Percentiles rank a stretch among this genome's conserved stretches.
These are phyloP conservation scores for Elsinoe batatas DNA, from an alignment of 2,329 filamentous ascomycete species.

Conservation along the genomic window DNA sequence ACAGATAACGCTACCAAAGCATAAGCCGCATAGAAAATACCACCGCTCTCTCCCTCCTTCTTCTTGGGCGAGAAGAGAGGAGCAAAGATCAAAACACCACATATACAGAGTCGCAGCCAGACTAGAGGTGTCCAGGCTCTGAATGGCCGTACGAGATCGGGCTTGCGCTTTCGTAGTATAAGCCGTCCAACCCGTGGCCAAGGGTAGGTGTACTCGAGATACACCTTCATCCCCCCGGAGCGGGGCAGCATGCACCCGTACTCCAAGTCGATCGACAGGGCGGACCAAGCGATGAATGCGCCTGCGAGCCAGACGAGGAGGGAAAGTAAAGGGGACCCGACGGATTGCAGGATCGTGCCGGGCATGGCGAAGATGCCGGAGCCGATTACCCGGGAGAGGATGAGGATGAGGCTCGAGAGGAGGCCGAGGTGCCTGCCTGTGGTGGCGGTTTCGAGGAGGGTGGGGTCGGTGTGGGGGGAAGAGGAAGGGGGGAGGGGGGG, in stretches of 20 bases:
- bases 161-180: slow-evolving; percentile 50
- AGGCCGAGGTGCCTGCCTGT: slow-evolving; percentile 52
- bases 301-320: slow-evolving; percentile 55
- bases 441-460: slow-evolving; percentile 49
- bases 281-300: slow-evolving; percentile 44
- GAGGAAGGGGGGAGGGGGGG: background rate
- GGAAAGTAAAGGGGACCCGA: slow-evolving; percentile 56
- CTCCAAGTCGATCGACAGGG: slow-evolving; percentile 53
- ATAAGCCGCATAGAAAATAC: slow-evolving; percentile 45
- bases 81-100: slow-evolving; percentile 46
- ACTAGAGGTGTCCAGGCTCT: slow-evolving; percentile 51
- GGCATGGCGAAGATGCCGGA: slow-evolving; percentile 63
- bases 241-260: slow-evolving; percentile 62
- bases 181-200: too few relatives aligned
- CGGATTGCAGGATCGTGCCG: slow-evolving; percentile 54
- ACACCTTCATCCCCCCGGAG: slow-evolving; percentile 58
- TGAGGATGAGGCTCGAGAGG: slow-evolving; percentile 55
- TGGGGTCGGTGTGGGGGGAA: slow-evolving; percentile 41
- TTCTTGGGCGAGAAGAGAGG: slow-evolving; percentile 50
- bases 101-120: slow-evolving; percentile 42
- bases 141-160: slow-evolving; percentile 54
- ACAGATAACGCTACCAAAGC: slow-evolving; percentile 43
- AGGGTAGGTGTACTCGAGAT: slow-evolving; percentile 60
- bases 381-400: slow-evolving; percentile 47
- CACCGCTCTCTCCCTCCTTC: slow-evolving; percentile 33